phyloP scores from a whole-genome alignment of 179 eudicot species.

The Camellia oleifera region DNA sequence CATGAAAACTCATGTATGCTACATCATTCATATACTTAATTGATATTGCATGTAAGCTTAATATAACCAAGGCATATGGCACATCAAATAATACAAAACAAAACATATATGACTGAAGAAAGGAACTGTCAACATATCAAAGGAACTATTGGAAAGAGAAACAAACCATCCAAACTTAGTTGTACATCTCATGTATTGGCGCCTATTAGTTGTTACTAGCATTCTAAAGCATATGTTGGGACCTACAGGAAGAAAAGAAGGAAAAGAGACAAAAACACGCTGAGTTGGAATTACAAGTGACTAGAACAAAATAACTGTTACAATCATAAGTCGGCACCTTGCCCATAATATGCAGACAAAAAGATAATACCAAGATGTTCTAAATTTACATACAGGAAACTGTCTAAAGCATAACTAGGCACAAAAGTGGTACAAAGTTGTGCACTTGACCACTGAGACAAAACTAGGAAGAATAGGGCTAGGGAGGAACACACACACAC shows the following conservation, averaged over 20 bases:
- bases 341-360: not conserved
- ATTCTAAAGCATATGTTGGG: slow-evolving; percentile 67
- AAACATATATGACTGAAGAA: too few species aligned
- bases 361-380: not conserved
- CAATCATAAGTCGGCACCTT: not conserved
- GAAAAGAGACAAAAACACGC: not conserved
- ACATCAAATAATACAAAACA: not conserved
- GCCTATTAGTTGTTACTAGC: slow-evolving; percentile 39
- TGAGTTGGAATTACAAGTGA: not conserved
- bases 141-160: slow-evolving; percentile 12
- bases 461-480: too few species aligned
- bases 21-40: not conserved
- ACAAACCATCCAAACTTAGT: slow-evolving; percentile 15
- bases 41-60: not conserved
- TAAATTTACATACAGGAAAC: not conserved
- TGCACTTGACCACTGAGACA: too few species aligned
- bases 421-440: not conserved
- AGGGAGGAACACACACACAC: too few species aligned
- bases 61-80: not conserved
- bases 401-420: too few species aligned
- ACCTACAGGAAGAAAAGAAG: slow-evolving; percentile 33
- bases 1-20: not conserved
- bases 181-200: slow-evolving; percentile 4
- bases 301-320: not conserved
- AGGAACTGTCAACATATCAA: not conserved